A percentile compares a stretch with the other conserved stretches of the same genome.
Evolutionary conservation across 1,284 basidiomycete species (phyloP).

Genomic region (Cutaneotrichosporon spelunceum): DNA sequence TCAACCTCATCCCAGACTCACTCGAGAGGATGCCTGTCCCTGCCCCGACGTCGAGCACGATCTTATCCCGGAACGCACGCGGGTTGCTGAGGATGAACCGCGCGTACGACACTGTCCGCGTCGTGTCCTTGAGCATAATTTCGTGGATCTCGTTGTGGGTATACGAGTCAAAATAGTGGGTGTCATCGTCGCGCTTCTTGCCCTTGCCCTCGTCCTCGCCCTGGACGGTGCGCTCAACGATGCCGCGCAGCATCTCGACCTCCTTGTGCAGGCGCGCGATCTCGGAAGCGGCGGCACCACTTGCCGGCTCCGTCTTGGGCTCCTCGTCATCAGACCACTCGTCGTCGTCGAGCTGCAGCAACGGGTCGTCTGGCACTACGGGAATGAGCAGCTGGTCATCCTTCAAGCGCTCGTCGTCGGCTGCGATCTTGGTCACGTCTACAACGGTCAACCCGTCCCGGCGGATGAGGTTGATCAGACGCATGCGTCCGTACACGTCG

Average conservation of each 20-base stretch:
- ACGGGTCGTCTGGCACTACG: slow-evolving; percentile 73
- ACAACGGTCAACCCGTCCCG: slow-evolving; percentile 52
- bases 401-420: slow-evolving; percentile 51
- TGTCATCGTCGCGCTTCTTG: slow-evolving; percentile 70
- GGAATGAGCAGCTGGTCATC: slow-evolving; percentile 77
- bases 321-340: slow-evolving; percentile 64
- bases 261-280: slow-evolving; percentile 36
- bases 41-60: slow-evolving; percentile 93
- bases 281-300: slow-evolving; percentile 53
- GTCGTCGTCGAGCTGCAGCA: slow-evolving; percentile 69
- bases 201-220: slow-evolving; percentile 38
- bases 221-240: slow-evolving; percentile 36
- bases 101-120: slow-evolving; percentile 89
- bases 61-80: slow-evolving; percentile 73
- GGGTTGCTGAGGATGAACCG: slow-evolving; percentile 87
- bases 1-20: slow-evolving; percentile 21
- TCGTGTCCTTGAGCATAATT: slow-evolving; percentile 71
- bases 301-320: slow-evolving; percentile 12
- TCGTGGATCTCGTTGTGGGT: slow-evolving; percentile 70
- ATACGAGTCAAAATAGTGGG: slow-evolving; percentile 92
- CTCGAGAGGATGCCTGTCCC: slow-evolving; percentile 85
- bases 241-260: slow-evolving; percentile 32
- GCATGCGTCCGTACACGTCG: slow-evolving; percentile 69
- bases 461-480: slow-evolving; percentile 81
- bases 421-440: slow-evolving; percentile 9